Conservation (phyloP, 2,329 filamentous ascomycete species). For the Alternaria sp. region DNA sequence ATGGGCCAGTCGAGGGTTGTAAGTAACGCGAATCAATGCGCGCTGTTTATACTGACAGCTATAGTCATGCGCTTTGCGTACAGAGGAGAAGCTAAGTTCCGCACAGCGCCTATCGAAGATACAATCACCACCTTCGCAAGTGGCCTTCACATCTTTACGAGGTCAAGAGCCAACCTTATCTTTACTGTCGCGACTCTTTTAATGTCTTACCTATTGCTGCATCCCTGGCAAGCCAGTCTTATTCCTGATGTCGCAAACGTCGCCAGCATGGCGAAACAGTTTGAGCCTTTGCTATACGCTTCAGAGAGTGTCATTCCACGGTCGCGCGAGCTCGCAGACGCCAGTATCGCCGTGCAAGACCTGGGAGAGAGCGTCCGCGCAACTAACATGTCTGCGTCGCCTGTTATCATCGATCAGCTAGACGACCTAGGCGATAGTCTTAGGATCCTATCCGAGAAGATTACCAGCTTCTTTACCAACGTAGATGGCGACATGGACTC, state of each 20-base stretch:
- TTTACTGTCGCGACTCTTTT: conserved; percentile 67
- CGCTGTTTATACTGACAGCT: conserved; percentile 28
- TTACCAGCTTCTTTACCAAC: conserved; percentile 91
- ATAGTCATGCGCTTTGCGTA: conserved; percentile 87
- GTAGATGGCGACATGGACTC: conserved; percentile 92
- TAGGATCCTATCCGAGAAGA: conserved; percentile 81
- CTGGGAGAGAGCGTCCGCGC: conserved; percentile 86
- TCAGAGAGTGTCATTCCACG: conserved; percentile 88
- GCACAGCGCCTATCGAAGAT: conserved; percentile 81
- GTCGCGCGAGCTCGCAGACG: conserved; percentile 87
- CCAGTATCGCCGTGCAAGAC: conserved; percentile 93
- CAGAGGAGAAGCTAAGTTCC: conserved; percentile 85
- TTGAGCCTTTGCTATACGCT: conserved; percentile 94
- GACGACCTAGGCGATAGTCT: conserved; percentile 86
- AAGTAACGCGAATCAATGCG: conserved; percentile 24
- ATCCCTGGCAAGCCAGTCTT: conserved; percentile 69
- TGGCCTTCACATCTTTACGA: conserved; percentile 66
- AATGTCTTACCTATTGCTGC: conserved; percentile 68
- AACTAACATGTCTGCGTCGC: conserved; percentile 89
- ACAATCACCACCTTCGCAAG: conserved; percentile 68
- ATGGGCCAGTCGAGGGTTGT: conserved; percentile 43
- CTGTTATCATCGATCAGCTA: conserved; percentile 82
- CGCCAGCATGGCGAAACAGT: conserved; percentile 84
- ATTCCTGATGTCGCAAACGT: conserved; percentile 90
- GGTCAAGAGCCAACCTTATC: conserved; percentile 72